Evolutionary conservation across 805 yeast genomes (phyloP), one percentile per base, ranked within the genome.

Genomic region (Candida corydali): DNA sequence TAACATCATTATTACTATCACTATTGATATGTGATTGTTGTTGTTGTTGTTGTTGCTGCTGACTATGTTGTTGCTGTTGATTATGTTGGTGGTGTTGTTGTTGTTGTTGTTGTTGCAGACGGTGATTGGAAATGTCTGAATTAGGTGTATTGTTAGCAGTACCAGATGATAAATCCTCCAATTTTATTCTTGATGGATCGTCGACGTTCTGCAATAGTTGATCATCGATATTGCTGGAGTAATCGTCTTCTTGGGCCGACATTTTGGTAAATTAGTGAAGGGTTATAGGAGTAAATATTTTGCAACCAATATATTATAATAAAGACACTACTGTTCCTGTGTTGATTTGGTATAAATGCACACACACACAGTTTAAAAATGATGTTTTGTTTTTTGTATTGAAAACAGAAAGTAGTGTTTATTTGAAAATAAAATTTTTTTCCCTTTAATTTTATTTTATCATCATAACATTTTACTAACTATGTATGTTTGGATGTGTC

Each of bases 151-250:
- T 16, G 8, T 19, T 16, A 19, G 32, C n/a, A 22, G 38, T 16
- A 7, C 30, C 10, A 17, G 29, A 20, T 25, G 32, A 36, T 25
- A 24, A 18, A 32, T 57, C 57, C 36, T 63, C 68, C 39, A 61
- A 49, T 45, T 61, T 63, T 26, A 53, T 51, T 26, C 57, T 42
- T 16, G 45, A 46, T 16, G 45, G 46, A 24, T 57, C 64, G 34
- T 60, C 65, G 34, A 55, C 69, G 17, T 59, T 70, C 31, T 57
- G 54, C 29, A 66, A 55, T 37, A 66, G 50, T 48, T 66, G 73
- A 45, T 66, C 71, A 45, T 66, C 73, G 38, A 66, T 66, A 47
- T 64, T 66, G 44, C 46, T 49, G 7, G 57, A 40, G 34, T 53
- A 55, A 25, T 32, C 35, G 30, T 49, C 55, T 26, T 54, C 61